Evolutionary conservation across 805 yeast species (phyloP).

Genomic region (Cyberlindnera bimundalis): DNA sequence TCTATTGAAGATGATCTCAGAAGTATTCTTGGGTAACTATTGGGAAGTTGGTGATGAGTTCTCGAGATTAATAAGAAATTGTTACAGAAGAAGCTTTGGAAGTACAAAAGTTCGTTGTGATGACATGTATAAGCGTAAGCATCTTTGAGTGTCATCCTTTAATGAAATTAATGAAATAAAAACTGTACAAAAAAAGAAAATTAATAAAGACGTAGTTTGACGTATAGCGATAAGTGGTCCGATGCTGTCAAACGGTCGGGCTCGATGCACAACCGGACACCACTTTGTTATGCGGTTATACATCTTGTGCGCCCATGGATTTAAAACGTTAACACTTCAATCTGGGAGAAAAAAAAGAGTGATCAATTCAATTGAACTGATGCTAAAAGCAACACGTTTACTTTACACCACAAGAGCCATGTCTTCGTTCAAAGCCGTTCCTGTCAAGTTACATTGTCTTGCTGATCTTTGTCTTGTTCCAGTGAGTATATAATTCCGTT

Average conservation of each 20-base stretch:
- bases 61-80: conserved; percentile 48
- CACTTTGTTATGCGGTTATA: neutral
- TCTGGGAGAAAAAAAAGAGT: no score
- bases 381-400: conserved; percentile 4
- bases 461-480: conserved; percentile 89
- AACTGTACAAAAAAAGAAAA: no score
- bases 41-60: conserved; percentile 61
- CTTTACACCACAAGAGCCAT: conserved; percentile 10
- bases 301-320: neutral
- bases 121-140: conserved; percentile 45
- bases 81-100: conserved; percentile 54
- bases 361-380: no score
- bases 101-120: conserved; percentile 42
- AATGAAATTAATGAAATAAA: no score
- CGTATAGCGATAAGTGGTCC: no score
- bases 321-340: no score
- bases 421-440: conserved; percentile 17
- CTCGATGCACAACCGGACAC: conserved; percentile 1
- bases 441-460: conserved; percentile 56
- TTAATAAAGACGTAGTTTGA: no score
- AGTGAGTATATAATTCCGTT: conserved; percentile 48
- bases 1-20: conserved; percentile 43
- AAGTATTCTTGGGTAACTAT: conserved; percentile 37
- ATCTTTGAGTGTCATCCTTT: no score
- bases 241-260: no score